These are phyloP conservation scores for Blepharisma japonicum DNA, from an alignment of 73 alveolate genomes.

Conservation along the genomic window DNA sequence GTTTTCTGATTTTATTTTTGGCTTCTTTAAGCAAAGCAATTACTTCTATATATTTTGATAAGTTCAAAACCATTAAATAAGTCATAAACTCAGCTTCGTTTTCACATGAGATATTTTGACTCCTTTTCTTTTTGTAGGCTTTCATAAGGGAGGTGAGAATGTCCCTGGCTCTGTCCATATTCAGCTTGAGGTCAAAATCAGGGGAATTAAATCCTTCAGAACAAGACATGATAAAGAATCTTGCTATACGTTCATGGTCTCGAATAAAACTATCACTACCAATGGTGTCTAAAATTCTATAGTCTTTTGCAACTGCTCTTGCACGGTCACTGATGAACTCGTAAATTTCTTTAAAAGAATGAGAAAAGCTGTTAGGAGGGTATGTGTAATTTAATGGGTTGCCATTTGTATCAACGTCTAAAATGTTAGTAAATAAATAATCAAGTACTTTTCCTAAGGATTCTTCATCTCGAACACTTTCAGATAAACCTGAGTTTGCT, in stretches of 20 bases:
- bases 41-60: not conserved
- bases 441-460: not conserved
- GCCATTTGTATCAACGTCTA: conserved; percentile 20
- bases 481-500: no score
- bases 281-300: not conserved
- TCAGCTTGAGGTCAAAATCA: not conserved
- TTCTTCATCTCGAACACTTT: no score
- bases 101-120: not conserved
- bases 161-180: not conserved
- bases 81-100: conserved; percentile 11
- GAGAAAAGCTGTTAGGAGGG: not conserved
- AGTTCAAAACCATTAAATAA: not conserved
- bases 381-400: not conserved
- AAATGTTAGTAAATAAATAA: not conserved
- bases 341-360: conserved; percentile 4
- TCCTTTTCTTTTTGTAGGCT: conserved; percentile 13
- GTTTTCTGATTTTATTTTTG: not conserved
- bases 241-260: conserved; percentile 10
- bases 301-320: conserved; percentile 23
- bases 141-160: conserved; percentile 4
- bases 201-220: conserved; percentile 1
- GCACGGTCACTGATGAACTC: not conserved
- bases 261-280: not conserved
- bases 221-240: conserved; percentile 8
- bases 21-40: not conserved